A percentile compares a stretch with the other conserved stretches of the same genome.
These are phyloP conservation scores for Colletotrichum gloeosporioides DNA, from an alignment of 2,329 filamentous ascomycete genomes.

Conservation along the genomic window DNA sequence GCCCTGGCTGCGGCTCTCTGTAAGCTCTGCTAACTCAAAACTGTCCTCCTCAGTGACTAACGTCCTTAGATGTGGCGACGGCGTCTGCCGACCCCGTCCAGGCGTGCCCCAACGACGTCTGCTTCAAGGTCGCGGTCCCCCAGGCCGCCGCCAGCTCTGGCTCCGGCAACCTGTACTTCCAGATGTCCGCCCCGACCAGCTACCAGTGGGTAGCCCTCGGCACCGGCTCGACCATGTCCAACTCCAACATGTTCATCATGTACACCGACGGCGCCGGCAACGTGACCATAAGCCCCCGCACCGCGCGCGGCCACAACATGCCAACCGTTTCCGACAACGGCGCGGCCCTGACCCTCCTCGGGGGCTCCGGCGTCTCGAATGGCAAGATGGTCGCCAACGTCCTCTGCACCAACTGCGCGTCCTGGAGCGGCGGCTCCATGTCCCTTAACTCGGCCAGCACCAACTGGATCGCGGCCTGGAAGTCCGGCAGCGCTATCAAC, in stretches of 20 bases:
- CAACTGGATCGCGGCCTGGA: constrained; percentile 62
- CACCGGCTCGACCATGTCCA: constrained; percentile 59
- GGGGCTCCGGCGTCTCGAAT: constrained; percentile 60
- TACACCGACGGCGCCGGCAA: constrained; percentile 65
- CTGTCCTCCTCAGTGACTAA: not conserved
- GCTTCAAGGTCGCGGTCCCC: constrained; percentile 63
- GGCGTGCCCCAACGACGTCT: constrained; percentile 52
- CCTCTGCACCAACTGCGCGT: constrained; percentile 56
- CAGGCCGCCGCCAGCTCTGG: constrained; percentile 49
- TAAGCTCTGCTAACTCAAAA: not conserved
- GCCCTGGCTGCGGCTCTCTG: constrained; percentile 11
- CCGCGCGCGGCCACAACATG: constrained; percentile 49
- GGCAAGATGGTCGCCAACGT: constrained; percentile 66
- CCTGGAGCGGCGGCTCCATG: constrained; percentile 49
- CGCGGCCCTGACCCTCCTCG: constrained; percentile 57
- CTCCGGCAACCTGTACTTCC: constrained; percentile 64
- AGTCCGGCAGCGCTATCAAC: constrained; percentile 48
- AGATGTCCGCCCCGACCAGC: constrained; percentile 58
- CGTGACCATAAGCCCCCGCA: constrained; percentile 65
- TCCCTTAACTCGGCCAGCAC: constrained; percentile 43
- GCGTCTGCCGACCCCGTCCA: constrained; percentile 32
- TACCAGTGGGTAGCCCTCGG: constrained; percentile 65
- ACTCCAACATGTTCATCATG: constrained; percentile 66
- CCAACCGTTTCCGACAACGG: constrained; percentile 50
- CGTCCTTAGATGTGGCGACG: constrained; percentile 26